A percentile compares a stretch with the other conserved stretches of the same genome.
These are phyloP conservation scores for Babesia divergens DNA, from an alignment of 169 alveolate genomes.

Conservation along the genomic window DNA sequence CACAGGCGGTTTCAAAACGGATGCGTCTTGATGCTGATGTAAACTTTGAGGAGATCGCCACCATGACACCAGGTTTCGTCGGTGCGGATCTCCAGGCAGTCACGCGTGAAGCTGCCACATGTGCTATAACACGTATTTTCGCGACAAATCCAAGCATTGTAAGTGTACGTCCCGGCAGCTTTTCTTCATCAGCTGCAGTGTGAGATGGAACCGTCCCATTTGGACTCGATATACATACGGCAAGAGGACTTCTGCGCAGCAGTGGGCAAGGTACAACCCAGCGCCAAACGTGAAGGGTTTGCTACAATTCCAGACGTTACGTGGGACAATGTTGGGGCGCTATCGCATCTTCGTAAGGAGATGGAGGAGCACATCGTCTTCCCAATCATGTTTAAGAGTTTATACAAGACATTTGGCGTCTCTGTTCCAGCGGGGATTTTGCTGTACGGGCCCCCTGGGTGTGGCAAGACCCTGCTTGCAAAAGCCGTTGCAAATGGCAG, in stretches of 20 bases:
- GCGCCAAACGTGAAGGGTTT: constrained; percentile 94
- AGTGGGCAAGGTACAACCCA: constrained; percentile 84
- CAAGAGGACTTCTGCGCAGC: constrained; percentile 85
- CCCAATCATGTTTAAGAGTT: constrained; percentile 88
- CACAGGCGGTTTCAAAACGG: constrained; percentile 82
- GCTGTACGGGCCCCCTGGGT: constrained; percentile 98
- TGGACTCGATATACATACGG: constrained; percentile 51
- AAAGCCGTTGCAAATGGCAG: constrained; percentile 96
- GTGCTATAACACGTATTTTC: constrained; percentile 63
- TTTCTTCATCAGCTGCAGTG: not conserved
- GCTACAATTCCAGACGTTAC: constrained; percentile 93
- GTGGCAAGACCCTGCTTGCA: constrained; percentile 97
- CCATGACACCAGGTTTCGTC: constrained; percentile 86
- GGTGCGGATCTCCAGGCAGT: constrained; percentile 95
- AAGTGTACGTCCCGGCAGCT: not conserved
- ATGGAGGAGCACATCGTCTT: constrained; percentile 88
- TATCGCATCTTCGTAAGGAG: constrained; percentile 86
- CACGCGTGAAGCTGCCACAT: constrained; percentile 90
- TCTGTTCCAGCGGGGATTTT: constrained; percentile 95
- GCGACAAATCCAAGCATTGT: not conserved
- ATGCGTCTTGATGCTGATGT: constrained; percentile 81
- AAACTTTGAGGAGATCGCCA: constrained; percentile 79
- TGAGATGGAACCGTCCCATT: not conserved
- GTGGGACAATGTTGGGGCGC: constrained; percentile 96
- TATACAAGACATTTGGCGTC: constrained; percentile 87